Base-by-base conservation (phyloP, 495 filamentous ascomycete genomes). In the Neurospora sublineolata region DNA sequence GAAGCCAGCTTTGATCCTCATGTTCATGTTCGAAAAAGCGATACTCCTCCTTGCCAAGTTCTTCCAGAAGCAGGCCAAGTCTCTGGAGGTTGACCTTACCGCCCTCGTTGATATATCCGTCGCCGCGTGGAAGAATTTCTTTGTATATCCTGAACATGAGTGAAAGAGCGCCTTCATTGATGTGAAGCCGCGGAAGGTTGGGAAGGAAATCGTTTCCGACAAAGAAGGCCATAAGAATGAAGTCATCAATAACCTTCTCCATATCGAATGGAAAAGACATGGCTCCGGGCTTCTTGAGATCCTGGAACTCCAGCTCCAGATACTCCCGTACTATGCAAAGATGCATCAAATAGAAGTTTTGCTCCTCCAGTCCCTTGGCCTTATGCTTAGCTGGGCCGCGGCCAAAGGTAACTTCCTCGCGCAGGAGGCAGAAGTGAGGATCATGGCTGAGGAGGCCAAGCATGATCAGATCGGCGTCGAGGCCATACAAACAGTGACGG, bases 401-500 rank as follows among this genome's bases (percentile, higher is more conserved):
- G 68, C 96, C 96, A 83, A 99, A 98, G 0, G 93, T 98, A 64
- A 99, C 96, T 79, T 99, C 96, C 79, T 99, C 96, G 76, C 96
- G 91, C 60, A 99, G 87, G 33, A 99, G 85, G 82, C 93, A 97
- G 81, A 99, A 99, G 82, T 99, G 96, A 37, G 96, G 96, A 79
- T 99, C 96, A 78, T 99, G 96, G 71, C 94, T 97, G 72, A 97
- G 86, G 68, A 99, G 86, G 27, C 96, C 96, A 80, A 99, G 82
- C 96, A 99, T 99, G 81, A 99, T 98, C 68, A 99, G 84, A 83
- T 99, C 96, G 38, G 96, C 96, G 83, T 99, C 96, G 37, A 99
- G 86, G 7, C 96, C 96, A 78, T 99, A 99, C 46, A 99, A 84
- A 82, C 96, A 99, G 80, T 99, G 96, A 60, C 96, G 93, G 72